Base-by-base conservation (phyloP, 257 asterid species). In the Gentiana straminea region DNA sequence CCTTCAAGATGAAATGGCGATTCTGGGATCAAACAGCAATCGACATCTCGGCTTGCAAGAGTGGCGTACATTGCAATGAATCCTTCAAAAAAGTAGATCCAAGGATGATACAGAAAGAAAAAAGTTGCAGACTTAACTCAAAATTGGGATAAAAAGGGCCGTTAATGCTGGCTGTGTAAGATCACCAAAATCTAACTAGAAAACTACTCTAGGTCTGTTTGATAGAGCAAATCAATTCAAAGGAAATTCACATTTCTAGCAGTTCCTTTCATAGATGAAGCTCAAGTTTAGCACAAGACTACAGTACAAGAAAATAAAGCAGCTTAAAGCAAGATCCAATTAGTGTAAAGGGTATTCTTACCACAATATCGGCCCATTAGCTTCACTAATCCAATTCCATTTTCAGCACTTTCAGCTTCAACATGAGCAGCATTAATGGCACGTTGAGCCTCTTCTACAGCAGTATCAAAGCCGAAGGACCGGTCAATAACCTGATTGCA, bases 401-500 rank as follows among this genome's bases (percentile, higher is more conserved):
- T 89, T 63, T 85, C 97, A 49, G 94, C 94, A 71, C 97, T 89
- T 72, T 68, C 68, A 67, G 97, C 95, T 79, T 89, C 97, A 73
- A 89, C 97, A 65, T 89, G 97, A 44, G 95, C 95, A 64, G 97
- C 97, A 83, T 89, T 81, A 56, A 89, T 89, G 71, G 97, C 95
- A 70, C 94, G 95, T 67, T 89, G 97, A 64, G 97, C 97, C 73
- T 89, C 97, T 73, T 85, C 95, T 50, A 85, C 95, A 64, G 97
- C 89, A 74, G 94, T 77, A 75, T 88, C 97, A 71, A 84, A 88
- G 68, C 95, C 97, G 79, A 89, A 89, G 41, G 97, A 85, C 76
- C 65, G 81, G 76, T 89, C 97, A 51, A 89, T 85, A 60, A 85
- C 84, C 95, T 89, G 84, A 70, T 65, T 51, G 71, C 38, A 72